Base-by-base conservation (phyloP, 139 green algal genomes). In the Eudorina sp. region DNA sequence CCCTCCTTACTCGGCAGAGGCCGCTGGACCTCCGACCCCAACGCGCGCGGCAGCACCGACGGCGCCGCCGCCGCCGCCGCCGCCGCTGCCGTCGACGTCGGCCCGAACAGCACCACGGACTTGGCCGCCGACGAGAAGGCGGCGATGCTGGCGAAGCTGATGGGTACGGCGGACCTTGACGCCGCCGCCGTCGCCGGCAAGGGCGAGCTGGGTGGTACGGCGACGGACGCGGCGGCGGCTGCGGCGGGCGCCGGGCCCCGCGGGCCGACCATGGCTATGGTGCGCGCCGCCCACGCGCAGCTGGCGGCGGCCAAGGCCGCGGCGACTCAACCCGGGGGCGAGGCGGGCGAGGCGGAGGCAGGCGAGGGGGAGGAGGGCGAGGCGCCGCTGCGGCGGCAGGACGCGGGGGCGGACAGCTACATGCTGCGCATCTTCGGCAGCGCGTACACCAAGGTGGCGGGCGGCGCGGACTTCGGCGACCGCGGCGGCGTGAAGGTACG, bases 391-490 rank as follows among this genome's bases (percentile, higher is more conserved):
- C 68, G 68, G 46, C 48, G 68, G 36, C 83, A 81, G 51, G 68
- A 88, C 27, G 83, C 83, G 34, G 83, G 83, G 27, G 83, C 83
- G 46, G 83, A 88, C 36, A 55, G 31, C 40, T 88, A 88, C 68
- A 88, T 88, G 83, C 83, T 82, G 51, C 83, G 83, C 9, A 88
- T 88, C 68, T 88, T 88, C 48, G 83, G 83, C 34, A 82, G 29
- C 16, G 83, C 83, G 25, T 88, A 88, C 83, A 88, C 68, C 25
- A 81, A 88, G 68, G 83, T 88, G 66, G 68, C 68, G 23, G 81
- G 81, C 21, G 40, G 29, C 1, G 81, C 21, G 4, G 81, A 78
- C 5, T 36, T 64, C 11, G 64, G 6, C 1, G 81, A 79, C 7
- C 11, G 38, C 18, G 45, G 31, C 31, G 60, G 34, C 7, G 6